phyloP scores from a whole-genome alignment of 2,329 filamentous ascomycete genomes.

The Aaosphaeria arxii region DNA sequence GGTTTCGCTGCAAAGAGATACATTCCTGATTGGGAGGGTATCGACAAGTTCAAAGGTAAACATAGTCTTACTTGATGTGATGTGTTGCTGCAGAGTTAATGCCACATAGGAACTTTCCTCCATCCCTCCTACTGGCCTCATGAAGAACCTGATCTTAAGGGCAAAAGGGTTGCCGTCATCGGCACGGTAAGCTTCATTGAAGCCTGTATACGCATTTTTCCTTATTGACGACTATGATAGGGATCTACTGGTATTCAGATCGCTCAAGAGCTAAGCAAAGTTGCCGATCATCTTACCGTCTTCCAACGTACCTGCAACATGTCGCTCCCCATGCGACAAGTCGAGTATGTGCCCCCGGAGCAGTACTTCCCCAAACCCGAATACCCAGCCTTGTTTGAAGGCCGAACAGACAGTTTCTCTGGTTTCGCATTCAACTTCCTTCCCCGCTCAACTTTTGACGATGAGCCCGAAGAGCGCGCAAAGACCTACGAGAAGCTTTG shows the following conservation, averaged over 20 bases:
- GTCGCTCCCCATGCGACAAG: conserved; percentile 19
- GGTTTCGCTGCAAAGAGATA: conserved; percentile 48
- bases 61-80: not conserved
- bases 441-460: conserved; percentile 15
- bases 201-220: too few species aligned
- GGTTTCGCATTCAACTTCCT: conserved; percentile 21
- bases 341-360: conserved; percentile 27
- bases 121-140: conserved; percentile 61
- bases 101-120: conserved; percentile 33
- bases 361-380: conserved; percentile 40
- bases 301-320: conserved; percentile 60
- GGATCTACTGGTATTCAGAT: conserved; percentile 62
- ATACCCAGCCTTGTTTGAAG: conserved; percentile 16
- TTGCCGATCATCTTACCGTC: conserved; percentile 50
- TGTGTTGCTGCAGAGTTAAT: not conserved
- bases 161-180: conserved; percentile 60
- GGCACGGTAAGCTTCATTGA: conserved; percentile 33
- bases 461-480: conserved; percentile 16
- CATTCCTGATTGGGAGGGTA: conserved; percentile 39
- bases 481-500: conserved; percentile 21
- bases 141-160: conserved; percentile 49
- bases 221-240: too few species aligned
- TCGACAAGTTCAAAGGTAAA: conserved; percentile 21
- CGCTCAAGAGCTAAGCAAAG: conserved; percentile 55
- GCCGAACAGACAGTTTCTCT: conserved; percentile 7